Percentiles rank a stretch among this genome's conserved stretches.
These are phyloP conservation scores for Babesia ovis DNA, from an alignment of 169 alveolate genomes.

Conservation along the genomic window DNA sequence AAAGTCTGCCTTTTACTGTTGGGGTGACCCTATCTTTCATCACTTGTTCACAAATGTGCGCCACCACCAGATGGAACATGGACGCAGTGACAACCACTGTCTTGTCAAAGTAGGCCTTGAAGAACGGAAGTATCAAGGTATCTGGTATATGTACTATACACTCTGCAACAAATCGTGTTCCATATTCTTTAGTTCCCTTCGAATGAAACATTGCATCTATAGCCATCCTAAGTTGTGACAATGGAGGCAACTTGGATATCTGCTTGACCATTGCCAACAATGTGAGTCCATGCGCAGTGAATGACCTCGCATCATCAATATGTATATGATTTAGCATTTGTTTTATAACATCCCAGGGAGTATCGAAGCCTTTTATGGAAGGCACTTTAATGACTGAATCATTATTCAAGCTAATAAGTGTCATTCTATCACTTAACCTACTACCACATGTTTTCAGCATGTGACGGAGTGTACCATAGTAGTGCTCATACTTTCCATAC, in stretches of 20 bases:
- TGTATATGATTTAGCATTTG: background rate
- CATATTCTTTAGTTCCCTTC: background rate
- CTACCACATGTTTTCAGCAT: background rate
- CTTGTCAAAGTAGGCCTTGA: slow-evolving; percentile 7
- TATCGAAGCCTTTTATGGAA: slow-evolving; percentile 4
- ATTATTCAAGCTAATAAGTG: slow-evolving; percentile 4
- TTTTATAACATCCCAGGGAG: background rate
- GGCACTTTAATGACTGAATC: slow-evolving; percentile 23
- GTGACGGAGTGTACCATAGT: slow-evolving; percentile 11
- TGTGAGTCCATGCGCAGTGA: slow-evolving; percentile 18
- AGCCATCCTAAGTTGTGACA: background rate
- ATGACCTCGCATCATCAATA: slow-evolving; percentile 2
- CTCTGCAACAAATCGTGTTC: background rate
- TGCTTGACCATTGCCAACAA: slow-evolving; percentile 3
- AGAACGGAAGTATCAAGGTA: slow-evolving; percentile 8
- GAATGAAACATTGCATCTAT: background rate
- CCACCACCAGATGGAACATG: background rate
- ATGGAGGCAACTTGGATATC: slow-evolving; percentile 3
- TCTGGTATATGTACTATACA: slow-evolving; percentile 12
- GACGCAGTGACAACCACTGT: background rate
- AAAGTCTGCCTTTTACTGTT: background rate
- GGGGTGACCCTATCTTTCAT: background rate
- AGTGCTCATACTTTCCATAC: background rate
- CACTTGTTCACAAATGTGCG: background rate
- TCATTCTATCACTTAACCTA: background rate